Evolutionary conservation across 768 basidiomycete species (phyloP).

Genomic region (Clitopilus passeckerianus): DNA sequence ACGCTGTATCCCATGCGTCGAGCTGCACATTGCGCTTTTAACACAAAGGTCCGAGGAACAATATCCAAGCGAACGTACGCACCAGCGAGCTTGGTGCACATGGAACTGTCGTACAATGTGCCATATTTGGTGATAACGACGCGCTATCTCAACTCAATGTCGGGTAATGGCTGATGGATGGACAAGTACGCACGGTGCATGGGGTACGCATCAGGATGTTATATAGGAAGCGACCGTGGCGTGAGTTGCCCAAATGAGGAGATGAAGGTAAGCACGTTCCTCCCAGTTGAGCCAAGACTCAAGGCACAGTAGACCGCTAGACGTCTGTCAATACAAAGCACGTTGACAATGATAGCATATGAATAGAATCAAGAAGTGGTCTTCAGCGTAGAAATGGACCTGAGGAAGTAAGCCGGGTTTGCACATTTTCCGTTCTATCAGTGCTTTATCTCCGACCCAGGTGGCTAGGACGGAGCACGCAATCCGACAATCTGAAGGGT

Average conservation of each 20-base stretch:
- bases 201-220: background rate
- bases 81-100: conserved; percentile 8
- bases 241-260: background rate
- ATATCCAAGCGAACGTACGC: conserved; percentile 3
- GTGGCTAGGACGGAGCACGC: too few relatives aligned
- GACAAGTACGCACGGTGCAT: background rate
- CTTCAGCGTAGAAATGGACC: background rate
- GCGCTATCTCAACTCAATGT: background rate
- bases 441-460: too few relatives aligned
- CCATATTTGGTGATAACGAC: background rate
- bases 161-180: background rate
- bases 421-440: too few relatives aligned
- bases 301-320: background rate
- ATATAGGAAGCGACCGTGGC: conserved; percentile 1
- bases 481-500: background rate
- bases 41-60: background rate
- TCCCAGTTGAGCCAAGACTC: background rate
- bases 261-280: background rate
- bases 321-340: background rate
- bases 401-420: too few relatives aligned
- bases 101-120: conserved; percentile 2
- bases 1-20: background rate
- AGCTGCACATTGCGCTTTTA: background rate
- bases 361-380: background rate
- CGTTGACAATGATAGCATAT: background rate